Evolutionary conservation across 1,139 yeast genomes (phyloP), one percentile per base, ranked within the genome.

Genomic region (Saccharomyces pastorianus): DNA sequence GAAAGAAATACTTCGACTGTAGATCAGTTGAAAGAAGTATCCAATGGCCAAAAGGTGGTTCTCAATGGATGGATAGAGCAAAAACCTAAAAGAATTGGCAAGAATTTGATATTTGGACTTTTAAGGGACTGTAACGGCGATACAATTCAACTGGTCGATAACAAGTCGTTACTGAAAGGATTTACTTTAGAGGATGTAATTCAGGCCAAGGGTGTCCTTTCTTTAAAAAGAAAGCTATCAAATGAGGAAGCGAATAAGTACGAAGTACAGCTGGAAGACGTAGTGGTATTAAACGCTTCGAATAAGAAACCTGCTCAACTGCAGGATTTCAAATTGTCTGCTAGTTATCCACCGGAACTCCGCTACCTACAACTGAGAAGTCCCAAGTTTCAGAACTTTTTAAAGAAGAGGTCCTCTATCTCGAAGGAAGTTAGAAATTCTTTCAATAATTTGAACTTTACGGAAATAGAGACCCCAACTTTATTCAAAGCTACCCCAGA

Each of bases 401-500:
- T 93, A 52, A 76, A 79, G 50, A 73, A 73, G 47, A 75, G 98
- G 61, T 83, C 95, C 32, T 69, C 74, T 48, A 81, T 86, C 0
- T 80, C 91, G 13, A 70, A 74, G 42, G 63, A 76, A 6, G 76
- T 88, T 4, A 75, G 97, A 50, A 62, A 72, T 0, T 71, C 73
- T 0, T 74, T 93, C 34, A 77, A 76, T 51, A 74, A 73, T 9
- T 55, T 61, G 6, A 72, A 71, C 0, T 93, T 93, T 68, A 79
- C 80, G 0, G 99, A 93, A 65, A 79, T 95, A 47, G 99, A 93
- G 66, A 93, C 99, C 0, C 99, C 99, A 0, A 69, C 91, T 11
- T 72, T 93, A 31, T 93, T 93, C 76, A 91, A 93, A 67, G 88
- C 96, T 1, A 93, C 99, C 0, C 99, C 99, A 0, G 99, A 93